Evolutionary conservation across 805 yeast species (phyloP), one percentile per base, ranked within the genome.

Genomic region (Torulaspora maleeae): DNA sequence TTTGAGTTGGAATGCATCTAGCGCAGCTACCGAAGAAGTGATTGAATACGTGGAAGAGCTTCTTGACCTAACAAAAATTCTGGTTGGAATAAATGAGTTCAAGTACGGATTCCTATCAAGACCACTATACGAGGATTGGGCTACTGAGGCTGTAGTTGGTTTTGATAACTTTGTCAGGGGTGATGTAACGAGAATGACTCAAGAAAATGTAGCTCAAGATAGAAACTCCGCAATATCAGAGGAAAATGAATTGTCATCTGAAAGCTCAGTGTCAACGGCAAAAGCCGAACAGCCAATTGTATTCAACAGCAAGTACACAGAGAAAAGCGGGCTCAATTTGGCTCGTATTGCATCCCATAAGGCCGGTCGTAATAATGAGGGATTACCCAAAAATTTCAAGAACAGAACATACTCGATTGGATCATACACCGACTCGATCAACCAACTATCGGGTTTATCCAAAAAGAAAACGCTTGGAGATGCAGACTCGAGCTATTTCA

Each of bases 1-100:
- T 44, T 56, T 76, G 51, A 66, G 74, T 44, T 76, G 80, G 80
- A 75, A 73, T 53, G 80, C 80, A 2, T 61, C 76, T 1, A 70
- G 71, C 45, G 70, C 75, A 2, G 77, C 78, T 0, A 56, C 72
- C 2, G 78, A 73, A 48, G 79, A 76, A 49, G 64, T 76, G 28
- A 73, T 76, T 35, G 75, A 71, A 38, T 75, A 73, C 50, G 64
- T 73, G 22, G 80, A 76, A 48, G 78, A 74, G 49, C 56, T 76
- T 10, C 46, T 71, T 5, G 68, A 64, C 38, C 47, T 76, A 25
- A 63, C 73, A 0, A 73, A 70, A 46, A 52, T 70, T 3, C 53
- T 76, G 4, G 76, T 73, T 22, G 80, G 80, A 20, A 74, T 71
- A 9, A 68, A 71, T 46, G 74, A 70, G 51, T 76, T 76, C 54